Evolutionary conservation across 441 rosid species (phyloP).

Genomic region (Adansonia grandidieri): DNA sequence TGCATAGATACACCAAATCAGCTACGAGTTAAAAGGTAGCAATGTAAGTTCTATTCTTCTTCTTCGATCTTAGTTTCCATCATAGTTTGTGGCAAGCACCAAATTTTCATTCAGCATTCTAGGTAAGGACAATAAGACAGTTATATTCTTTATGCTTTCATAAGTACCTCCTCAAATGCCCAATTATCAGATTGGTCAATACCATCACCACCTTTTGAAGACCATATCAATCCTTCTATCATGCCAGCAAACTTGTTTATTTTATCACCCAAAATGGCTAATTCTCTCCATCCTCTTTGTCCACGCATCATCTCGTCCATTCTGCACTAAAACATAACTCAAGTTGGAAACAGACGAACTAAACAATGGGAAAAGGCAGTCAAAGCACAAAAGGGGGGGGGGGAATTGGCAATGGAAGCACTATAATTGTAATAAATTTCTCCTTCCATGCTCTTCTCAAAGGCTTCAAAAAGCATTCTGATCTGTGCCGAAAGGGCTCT

Average conservation of each 20-base stretch:
- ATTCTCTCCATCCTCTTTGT: constrained; percentile 95
- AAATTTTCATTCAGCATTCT: neutral
- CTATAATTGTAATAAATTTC: neutral
- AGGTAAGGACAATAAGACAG: neutral
- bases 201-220: constrained; percentile 65
- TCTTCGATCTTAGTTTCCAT: neutral
- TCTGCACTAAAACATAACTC: constrained; percentile 49
- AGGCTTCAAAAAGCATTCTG: constrained; percentile 3
- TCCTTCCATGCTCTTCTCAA: neutral
- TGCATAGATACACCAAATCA: neutral
- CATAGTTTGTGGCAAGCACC: neutral
- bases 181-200: constrained; percentile 63
- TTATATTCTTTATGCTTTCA: neutral
- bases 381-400: neutral
- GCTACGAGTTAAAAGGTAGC: constrained; percentile 13
- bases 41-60: constrained; percentile 14
- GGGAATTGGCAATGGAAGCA: neutral
- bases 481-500: constrained; percentile 13
- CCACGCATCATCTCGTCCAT: constrained; percentile 99
- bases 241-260: constrained; percentile 85
- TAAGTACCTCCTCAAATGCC: constrained; percentile 78
- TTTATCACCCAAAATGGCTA: constrained; percentile 82
- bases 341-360: constrained; percentile 9
- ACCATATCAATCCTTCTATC: constrained; percentile 95
- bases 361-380: constrained; percentile 1